phyloP scores from a whole-genome alignment of 148 eudicot genomes.

The Persicaria tinctoria region DNA sequence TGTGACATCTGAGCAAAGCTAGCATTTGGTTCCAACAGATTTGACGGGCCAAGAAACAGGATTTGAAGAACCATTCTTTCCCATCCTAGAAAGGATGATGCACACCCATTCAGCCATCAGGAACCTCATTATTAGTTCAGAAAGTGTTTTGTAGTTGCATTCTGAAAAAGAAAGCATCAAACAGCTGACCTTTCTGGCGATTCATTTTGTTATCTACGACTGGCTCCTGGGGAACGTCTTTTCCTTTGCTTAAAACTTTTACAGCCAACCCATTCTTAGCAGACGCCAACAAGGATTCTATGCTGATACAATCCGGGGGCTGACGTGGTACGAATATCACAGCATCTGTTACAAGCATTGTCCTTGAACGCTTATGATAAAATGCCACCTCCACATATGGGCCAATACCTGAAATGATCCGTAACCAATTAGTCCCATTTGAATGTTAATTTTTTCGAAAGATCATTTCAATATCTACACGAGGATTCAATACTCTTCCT shows the following conservation, averaged over 20 bases:
- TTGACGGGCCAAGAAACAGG: constrained; percentile 92
- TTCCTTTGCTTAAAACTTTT: constrained; percentile 85
- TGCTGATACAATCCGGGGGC: constrained; percentile 78
- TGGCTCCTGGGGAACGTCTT: constrained; percentile 72
- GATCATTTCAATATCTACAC: too few relatives aligned
- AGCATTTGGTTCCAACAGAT: constrained; percentile 88
- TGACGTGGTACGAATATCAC: constrained; percentile 87
- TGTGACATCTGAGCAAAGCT: constrained; percentile 93
- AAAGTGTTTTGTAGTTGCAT: background rate
- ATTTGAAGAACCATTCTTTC: constrained; percentile 99
- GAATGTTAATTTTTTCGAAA: background rate
- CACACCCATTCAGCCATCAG: background rate
- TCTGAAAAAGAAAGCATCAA: background rate
- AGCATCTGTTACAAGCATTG: constrained; percentile 93
- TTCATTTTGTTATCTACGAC: constrained; percentile 72
- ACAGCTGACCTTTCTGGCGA: constrained; percentile 66
- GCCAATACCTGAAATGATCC: constrained; percentile 60
- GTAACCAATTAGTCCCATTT: background rate
- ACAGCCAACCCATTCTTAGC: constrained; percentile 98
- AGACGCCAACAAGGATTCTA: constrained; percentile 74
- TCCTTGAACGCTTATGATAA: constrained; percentile 80
- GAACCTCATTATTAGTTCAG: background rate
- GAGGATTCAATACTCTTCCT: too few relatives aligned
- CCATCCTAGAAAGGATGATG: constrained; percentile 54
- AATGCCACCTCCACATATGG: constrained; percentile 99